Conservation (phyloP, 1,284 basidiomycete genomes). For the Trichosporon faecale region DNA sequence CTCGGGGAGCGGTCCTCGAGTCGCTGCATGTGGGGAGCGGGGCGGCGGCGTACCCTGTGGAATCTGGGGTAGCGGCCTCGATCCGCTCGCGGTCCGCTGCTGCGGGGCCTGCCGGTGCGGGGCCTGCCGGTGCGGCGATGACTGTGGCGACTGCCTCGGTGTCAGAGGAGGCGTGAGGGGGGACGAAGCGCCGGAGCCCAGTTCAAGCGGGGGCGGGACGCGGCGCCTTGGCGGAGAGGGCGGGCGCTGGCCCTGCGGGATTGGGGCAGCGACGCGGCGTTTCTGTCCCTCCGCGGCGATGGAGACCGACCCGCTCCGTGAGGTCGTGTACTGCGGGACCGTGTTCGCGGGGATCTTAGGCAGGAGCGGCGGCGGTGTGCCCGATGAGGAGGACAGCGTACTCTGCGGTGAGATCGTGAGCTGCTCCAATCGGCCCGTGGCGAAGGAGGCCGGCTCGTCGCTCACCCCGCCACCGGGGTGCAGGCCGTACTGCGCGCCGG, state of each 20-base stretch:
- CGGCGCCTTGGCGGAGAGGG: neutral
- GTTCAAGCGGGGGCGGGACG: neutral
- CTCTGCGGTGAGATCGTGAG: neutral
- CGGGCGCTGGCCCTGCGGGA: neutral
- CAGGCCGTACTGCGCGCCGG: neutral
- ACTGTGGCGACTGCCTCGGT: neutral
- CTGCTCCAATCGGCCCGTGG: neutral
- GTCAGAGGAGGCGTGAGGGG: neutral
- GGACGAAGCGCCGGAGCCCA: neutral
- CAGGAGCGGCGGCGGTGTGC: neutral
- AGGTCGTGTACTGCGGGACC: neutral
- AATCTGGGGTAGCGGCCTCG: conserved; percentile 19
- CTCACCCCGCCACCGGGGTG: neutral
- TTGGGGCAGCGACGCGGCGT: neutral
- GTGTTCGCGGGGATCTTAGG: neutral
- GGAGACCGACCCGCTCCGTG: neutral
- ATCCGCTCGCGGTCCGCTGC: neutral
- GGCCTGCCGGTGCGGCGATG: too few species aligned
- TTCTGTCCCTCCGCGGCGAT: neutral
- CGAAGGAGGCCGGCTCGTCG: neutral
- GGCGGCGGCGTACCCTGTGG: conserved; percentile 10
- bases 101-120: neutral
- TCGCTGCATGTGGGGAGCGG: conserved; percentile 12
- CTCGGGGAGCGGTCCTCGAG: neutral
- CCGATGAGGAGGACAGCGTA: neutral